These are phyloP conservation scores for Sclerotinia minor DNA, from an alignment of 2,329 filamentous ascomycete species.

Conservation along the genomic window DNA sequence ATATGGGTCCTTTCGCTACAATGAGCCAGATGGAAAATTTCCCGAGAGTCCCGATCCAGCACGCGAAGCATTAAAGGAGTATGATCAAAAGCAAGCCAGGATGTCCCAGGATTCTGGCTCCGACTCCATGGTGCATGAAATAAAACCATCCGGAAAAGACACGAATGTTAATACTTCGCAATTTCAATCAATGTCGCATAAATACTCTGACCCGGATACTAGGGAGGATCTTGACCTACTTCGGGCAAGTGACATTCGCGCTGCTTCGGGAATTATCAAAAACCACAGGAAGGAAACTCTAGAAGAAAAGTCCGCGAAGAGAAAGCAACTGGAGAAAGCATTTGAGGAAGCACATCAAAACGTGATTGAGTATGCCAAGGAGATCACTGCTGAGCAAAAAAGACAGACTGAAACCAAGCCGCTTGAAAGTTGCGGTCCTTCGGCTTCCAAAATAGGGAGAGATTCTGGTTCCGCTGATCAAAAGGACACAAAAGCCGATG, in stretches of 20 bases:
- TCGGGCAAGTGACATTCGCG: slow-evolving; percentile 36
- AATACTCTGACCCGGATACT: slow-evolving; percentile 17
- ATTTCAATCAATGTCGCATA: background rate
- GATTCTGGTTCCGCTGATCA: background rate
- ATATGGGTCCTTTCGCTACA: slow-evolving; percentile 32
- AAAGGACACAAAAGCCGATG: background rate
- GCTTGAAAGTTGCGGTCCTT: background rate
- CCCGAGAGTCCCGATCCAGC: slow-evolving; percentile 35
- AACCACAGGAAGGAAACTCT: slow-evolving; percentile 27
- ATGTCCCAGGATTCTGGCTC: slow-evolving; percentile 23
- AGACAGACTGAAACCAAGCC: background rate
- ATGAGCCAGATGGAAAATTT: slow-evolving; percentile 35
- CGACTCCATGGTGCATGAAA: background rate
- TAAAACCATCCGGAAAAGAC: background rate
- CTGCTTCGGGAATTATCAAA: slow-evolving; percentile 31
- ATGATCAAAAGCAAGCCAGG: slow-evolving; percentile 22
- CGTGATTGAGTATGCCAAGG: slow-evolving; percentile 16
- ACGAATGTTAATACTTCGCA: background rate
- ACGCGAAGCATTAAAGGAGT: slow-evolving; percentile 40
- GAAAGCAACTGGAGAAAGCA: slow-evolving; percentile 36
- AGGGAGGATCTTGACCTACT: slow-evolving; percentile 33
- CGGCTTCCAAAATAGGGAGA: background rate
- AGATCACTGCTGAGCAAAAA: slow-evolving; percentile 22
- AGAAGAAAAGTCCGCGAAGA: slow-evolving; percentile 35
- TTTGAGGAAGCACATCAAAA: slow-evolving; percentile 29